Conservation (phyloP, 108 stramenopile species). For the Skeletonema menzelii region DNA sequence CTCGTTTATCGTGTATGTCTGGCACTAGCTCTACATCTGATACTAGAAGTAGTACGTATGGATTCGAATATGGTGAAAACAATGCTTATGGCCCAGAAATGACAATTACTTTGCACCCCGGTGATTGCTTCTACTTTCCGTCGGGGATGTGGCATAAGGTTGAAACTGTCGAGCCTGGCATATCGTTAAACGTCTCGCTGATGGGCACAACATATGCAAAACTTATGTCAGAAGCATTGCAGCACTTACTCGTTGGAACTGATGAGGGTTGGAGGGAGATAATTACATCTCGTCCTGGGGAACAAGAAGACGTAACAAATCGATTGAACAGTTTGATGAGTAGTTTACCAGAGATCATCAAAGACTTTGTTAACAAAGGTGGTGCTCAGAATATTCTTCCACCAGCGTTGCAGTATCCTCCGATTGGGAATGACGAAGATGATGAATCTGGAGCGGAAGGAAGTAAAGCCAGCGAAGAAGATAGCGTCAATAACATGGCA, state of each 20-base stretch:
- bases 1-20: slow-evolving; percentile 40
- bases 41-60: slow-evolving; percentile 10
- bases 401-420: slow-evolving; percentile 58
- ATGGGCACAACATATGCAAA: slow-evolving; percentile 86
- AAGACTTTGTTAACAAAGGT: slow-evolving; percentile 45
- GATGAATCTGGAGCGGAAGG: slow-evolving; percentile 7
- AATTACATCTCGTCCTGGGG: slow-evolving; percentile 33
- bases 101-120: slow-evolving; percentile 62
- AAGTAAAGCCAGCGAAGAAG: slow-evolving; percentile 23
- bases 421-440: slow-evolving; percentile 27
- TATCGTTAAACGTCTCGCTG: slow-evolving; percentile 86
- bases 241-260: slow-evolving; percentile 65
- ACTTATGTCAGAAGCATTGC: slow-evolving; percentile 64
- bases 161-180: slow-evolving; percentile 77
- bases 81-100: slow-evolving; percentile 61
- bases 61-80: slow-evolving; percentile 54
- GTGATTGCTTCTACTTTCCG: slow-evolving; percentile 92
- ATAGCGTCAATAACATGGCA: background rate
- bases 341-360: slow-evolving; percentile 44
- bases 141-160: slow-evolving; percentile 93
- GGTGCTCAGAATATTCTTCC: slow-evolving; percentile 65
- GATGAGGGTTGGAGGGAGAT: slow-evolving; percentile 68
- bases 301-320: slow-evolving; percentile 26
- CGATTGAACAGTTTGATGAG: slow-evolving; percentile 53
- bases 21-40: background rate